Conservation (phyloP, 192 early-diverging fungal genomes). For the Podila clonocystis region DNA sequence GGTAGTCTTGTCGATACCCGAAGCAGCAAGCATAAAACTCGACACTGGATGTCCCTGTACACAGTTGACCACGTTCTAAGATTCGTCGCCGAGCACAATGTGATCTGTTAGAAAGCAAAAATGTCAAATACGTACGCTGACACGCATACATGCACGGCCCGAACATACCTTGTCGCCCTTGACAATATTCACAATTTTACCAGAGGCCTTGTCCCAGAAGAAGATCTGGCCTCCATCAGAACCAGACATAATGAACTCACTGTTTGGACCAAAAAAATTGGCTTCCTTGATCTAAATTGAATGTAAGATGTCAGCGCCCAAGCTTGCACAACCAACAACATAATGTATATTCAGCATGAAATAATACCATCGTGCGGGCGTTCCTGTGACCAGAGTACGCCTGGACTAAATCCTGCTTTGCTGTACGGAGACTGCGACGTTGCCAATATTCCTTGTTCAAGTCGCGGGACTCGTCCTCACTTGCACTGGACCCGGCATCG, state of each 20-base stretch:
- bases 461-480: background rate
- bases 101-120: too few species aligned
- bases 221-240: constrained; percentile 80
- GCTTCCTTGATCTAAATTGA: constrained; percentile 72
- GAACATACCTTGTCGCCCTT: constrained; percentile 64
- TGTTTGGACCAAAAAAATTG: constrained; percentile 73
- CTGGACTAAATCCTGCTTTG: constrained; percentile 39
- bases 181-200: constrained; percentile 68
- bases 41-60: constrained; percentile 68
- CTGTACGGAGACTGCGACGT: constrained; percentile 10
- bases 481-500: constrained; percentile 2
- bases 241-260: constrained; percentile 77
- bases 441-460: constrained; percentile 21
- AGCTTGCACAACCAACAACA: background rate
- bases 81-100: too few species aligned
- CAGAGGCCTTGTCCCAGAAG: constrained; percentile 72
- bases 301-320: background rate
- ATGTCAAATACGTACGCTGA: too few species aligned
- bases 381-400: constrained; percentile 53
- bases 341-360: background rate
- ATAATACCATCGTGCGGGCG: constrained; percentile 44
- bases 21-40: constrained; percentile 65
- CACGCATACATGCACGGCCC: background rate
- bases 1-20: constrained; percentile 80
- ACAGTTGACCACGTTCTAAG: constrained; percentile 53